Percentiles rank a stretch among this genome's conserved stretches.
Conservation (phyloP, 495 filamentous ascomycete genomes). For the Aspergillus baeticus region DNA sequence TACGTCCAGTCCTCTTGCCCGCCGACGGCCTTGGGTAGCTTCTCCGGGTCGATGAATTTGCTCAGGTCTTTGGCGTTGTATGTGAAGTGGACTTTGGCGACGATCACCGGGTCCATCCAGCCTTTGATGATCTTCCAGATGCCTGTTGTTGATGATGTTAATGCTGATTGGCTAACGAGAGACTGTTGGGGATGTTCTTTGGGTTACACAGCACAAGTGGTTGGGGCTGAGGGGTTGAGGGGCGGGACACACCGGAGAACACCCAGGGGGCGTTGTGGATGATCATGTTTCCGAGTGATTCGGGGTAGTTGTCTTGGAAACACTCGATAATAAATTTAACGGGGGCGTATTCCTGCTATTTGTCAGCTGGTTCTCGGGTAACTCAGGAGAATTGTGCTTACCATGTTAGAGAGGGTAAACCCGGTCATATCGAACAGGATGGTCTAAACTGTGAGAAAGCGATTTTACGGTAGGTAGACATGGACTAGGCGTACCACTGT, state of each 20-base stretch:
- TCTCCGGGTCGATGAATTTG: slow-evolving; percentile 64
- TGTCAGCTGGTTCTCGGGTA: neutral
- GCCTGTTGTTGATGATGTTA: slow-evolving; percentile 47
- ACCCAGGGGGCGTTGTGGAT: slow-evolving; percentile 96
- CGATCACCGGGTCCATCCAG: slow-evolving; percentile 96
- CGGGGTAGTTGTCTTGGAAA: slow-evolving; percentile 96
- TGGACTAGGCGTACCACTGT: slow-evolving; percentile 67
- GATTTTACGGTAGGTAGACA: neutral
- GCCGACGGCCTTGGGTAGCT: slow-evolving; percentile 74
- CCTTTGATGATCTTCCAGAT: slow-evolving; percentile 85
- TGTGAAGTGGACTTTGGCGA: slow-evolving; percentile 90
- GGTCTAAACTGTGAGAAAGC: slow-evolving; percentile 44
- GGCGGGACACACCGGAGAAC: slow-evolving; percentile 76
- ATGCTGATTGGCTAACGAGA: too few relatives aligned
- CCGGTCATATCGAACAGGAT: slow-evolving; percentile 93
- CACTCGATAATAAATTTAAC: slow-evolving; percentile 98
- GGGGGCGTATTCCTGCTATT: slow-evolving; percentile 76
- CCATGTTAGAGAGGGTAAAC: slow-evolving; percentile 92
- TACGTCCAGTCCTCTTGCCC: slow-evolving; percentile 83
- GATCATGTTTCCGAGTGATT: slow-evolving; percentile 78
- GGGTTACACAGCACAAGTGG: too few relatives aligned
- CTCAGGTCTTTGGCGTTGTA: slow-evolving; percentile 73
- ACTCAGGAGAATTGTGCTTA: slow-evolving; percentile 32
- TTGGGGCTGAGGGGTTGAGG: too few relatives aligned
- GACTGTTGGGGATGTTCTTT: too few relatives aligned